These are phyloP conservation scores for Pichia sporocuriosa DNA, from an alignment of 805 yeast genomes.

Conservation along the genomic window DNA sequence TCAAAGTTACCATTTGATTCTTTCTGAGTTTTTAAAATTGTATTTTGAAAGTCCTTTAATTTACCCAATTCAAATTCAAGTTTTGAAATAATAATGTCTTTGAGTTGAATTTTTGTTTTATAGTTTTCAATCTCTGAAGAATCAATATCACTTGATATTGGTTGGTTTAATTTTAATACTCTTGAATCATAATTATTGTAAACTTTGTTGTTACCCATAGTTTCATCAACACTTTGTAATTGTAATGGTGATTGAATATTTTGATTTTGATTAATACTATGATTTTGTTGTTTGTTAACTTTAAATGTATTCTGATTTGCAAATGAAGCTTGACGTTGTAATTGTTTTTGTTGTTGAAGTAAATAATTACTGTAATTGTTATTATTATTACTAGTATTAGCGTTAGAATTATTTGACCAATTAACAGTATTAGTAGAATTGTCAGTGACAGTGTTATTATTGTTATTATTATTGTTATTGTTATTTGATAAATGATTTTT, in stretches of 20 bases:
- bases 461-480: not conserved
- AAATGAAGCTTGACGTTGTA: slow-evolving; percentile 3
- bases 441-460: not conserved
- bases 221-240: no score
- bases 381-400: not conserved
- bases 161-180: slow-evolving; percentile 7
- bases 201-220: no score
- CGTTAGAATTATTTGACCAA: not conserved
- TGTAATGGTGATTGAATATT: no score
- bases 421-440: not conserved
- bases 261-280: not conserved
- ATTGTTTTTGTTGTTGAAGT: slow-evolving; percentile 10
- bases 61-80: slow-evolving; percentile 39
- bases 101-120: slow-evolving; percentile 46
- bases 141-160: slow-evolving; percentile 10
- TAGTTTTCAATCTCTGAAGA: slow-evolving; percentile 31
- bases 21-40: slow-evolving; percentile 24
- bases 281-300: not conserved
- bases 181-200: slow-evolving; percentile 3
- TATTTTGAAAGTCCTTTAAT: slow-evolving; percentile 37
- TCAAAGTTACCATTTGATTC: slow-evolving; percentile 20
- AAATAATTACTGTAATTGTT: slow-evolving; percentile 3
- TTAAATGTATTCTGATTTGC: not conserved
- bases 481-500: not conserved
- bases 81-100: slow-evolving; percentile 43